Evolutionary conservation across 495 filamentous ascomycete genomes (phyloP).

Genomic region (Amphirosellinia nigrospora): DNA sequence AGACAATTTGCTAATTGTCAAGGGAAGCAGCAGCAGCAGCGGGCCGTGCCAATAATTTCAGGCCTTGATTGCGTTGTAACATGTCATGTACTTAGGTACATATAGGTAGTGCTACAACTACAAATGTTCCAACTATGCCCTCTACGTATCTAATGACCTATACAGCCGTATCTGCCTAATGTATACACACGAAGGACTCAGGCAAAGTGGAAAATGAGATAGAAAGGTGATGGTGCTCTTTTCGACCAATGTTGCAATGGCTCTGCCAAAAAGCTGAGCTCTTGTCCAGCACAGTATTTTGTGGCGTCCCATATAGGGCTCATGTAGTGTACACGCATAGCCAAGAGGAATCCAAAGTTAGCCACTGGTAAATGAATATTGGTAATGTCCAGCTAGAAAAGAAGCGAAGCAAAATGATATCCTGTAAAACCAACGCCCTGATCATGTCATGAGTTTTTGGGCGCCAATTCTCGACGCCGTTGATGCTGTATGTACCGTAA

Average conservation of each 20-base stretch:
- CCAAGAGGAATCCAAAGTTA: background rate
- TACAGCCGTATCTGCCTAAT: background rate
- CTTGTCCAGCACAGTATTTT: background rate
- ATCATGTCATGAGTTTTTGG: background rate
- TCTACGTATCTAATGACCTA: background rate
- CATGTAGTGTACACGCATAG: background rate
- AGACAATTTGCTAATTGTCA: background rate
- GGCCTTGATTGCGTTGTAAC: background rate
- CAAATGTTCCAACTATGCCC: background rate
- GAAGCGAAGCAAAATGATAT: background rate
- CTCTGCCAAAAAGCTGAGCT: background rate
- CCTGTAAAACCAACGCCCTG: background rate
- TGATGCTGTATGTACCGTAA: background rate
- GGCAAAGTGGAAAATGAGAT: background rate
- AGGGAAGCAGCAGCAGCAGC: background rate
- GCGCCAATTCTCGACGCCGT: slow-evolving; percentile 5
- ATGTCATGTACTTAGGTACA: background rate
- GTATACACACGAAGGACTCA: background rate
- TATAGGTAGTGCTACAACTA: background rate
- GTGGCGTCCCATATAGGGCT: background rate
- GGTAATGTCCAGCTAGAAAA: background rate
- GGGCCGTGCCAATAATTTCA: background rate
- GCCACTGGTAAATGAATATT: background rate
- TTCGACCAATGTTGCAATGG: background rate
- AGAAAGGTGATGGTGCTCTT: background rate